Conservation (phyloP, 805 yeast genomes). For the Lachancea thermotolerans region DNA sequence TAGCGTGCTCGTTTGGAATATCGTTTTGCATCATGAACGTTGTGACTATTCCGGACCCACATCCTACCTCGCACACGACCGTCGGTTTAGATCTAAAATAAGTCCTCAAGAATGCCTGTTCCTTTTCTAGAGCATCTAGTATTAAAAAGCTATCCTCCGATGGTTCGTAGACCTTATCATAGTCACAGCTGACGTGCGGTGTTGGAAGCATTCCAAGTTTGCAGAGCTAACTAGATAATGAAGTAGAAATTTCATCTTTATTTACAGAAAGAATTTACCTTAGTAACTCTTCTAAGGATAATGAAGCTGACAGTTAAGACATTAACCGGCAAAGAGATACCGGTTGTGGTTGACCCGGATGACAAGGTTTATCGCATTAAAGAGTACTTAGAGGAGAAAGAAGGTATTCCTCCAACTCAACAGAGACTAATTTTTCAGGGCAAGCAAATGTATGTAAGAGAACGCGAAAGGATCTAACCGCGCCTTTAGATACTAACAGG, state of each 20-base stretch:
- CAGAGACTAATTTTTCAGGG: conserved; percentile 89
- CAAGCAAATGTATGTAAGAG: conserved; percentile 63
- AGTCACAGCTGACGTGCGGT: conserved; percentile 57
- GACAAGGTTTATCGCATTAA: conserved; percentile 61
- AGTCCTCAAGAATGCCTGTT: conserved; percentile 33
- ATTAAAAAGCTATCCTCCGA: conserved; percentile 86
- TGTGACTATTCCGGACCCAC: conserved; percentile 87
- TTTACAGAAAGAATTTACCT: not conserved
- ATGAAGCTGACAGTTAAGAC: conserved; percentile 27
- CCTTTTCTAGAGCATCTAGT: conserved; percentile 70
- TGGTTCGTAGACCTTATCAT: conserved; percentile 84
- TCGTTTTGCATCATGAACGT: conserved; percentile 58
- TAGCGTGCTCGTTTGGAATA: conserved; percentile 35
- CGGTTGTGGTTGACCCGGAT: conserved; percentile 28
- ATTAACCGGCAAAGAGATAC: conserved; percentile 33
- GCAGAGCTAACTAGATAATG: not conserved
- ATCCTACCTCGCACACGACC: conserved; percentile 74
- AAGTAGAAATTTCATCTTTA: not conserved
- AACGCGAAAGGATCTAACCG: no score
- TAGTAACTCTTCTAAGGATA: not conserved
- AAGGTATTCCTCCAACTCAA: conserved; percentile 95
- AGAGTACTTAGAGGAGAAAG: conserved; percentile 90
- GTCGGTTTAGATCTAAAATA: conserved; percentile 36
- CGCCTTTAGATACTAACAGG: not conserved
- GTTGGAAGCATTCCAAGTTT: conserved; percentile 62